Percentiles rank a stretch among this genome's conserved stretches.
Conservation (phyloP, 352 stramenopile species). For the Plasmopara muralis region DNA sequence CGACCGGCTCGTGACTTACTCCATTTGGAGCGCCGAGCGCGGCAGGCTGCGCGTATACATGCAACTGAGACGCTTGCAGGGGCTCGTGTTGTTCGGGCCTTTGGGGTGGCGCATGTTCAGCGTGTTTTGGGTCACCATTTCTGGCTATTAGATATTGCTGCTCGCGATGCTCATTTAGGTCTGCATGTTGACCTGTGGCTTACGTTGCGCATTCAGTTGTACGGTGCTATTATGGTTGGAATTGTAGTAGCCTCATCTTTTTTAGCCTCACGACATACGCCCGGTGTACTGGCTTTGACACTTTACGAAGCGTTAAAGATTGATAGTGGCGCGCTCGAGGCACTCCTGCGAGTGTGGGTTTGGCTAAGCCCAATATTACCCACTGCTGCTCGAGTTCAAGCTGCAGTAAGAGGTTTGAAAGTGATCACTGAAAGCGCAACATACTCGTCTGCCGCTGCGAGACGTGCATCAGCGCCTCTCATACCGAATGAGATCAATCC, state of each 20-base stretch:
- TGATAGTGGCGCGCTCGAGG: constrained; percentile 79
- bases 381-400: constrained; percentile 20
- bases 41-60: constrained; percentile 46
- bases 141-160: constrained; percentile 49
- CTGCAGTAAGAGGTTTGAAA: constrained; percentile 19
- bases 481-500: constrained; percentile 33
- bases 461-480: constrained; percentile 12
- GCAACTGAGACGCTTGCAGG: constrained; percentile 50
- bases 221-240: constrained; percentile 48
- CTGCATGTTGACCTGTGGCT: constrained; percentile 61
- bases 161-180: constrained; percentile 46
- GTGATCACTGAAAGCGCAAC: constrained; percentile 22
- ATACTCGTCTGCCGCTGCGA: constrained; percentile 18
- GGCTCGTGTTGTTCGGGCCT: constrained; percentile 57
- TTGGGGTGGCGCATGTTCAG: constrained; percentile 48
- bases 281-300: constrained; percentile 82
- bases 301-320: constrained; percentile 89
- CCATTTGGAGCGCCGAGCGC: constrained; percentile 48
- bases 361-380: constrained; percentile 34
- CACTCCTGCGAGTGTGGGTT: constrained; percentile 78
- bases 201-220: constrained; percentile 51
- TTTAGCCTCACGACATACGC: constrained; percentile 31
- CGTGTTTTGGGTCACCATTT: constrained; percentile 58
- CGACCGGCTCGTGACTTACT: constrained; percentile 58
- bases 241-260: constrained; percentile 33